These are phyloP conservation scores for Xylaria sp. DNA, from an alignment of 495 filamentous ascomycete genomes.

Conservation along the genomic window DNA sequence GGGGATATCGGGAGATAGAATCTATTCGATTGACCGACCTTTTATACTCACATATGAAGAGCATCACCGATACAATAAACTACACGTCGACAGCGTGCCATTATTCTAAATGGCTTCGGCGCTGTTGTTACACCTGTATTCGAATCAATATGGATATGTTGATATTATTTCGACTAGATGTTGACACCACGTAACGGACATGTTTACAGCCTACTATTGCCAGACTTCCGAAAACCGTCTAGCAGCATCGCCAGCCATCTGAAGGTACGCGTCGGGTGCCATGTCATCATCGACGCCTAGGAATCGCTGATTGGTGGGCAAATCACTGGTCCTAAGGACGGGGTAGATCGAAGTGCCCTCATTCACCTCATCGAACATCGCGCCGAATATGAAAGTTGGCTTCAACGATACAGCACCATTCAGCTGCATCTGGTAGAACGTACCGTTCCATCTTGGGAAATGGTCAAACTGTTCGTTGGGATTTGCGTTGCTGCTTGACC, in stretches of 20 bases:
- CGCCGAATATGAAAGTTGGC: constrained; percentile 42
- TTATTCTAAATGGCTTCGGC: neutral
- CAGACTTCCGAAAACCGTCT: constrained; percentile 23
- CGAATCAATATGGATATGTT: neutral
- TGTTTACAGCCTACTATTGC: constrained; percentile 20
- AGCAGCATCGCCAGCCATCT: constrained; percentile 32
- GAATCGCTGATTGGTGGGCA: constrained; percentile 42
- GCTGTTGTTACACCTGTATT: neutral
- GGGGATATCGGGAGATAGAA: neutral
- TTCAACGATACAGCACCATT: constrained; percentile 38
- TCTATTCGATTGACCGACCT: neutral
- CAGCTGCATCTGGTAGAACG: constrained; percentile 42
- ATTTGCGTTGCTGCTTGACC: constrained; percentile 37
- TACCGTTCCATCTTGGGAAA: constrained; percentile 42
- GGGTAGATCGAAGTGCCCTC: constrained; percentile 40
- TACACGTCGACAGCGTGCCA: neutral
- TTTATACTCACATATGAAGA: neutral
- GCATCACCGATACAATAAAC: neutral
- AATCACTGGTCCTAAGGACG: constrained; percentile 32
- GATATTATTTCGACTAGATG: neutral
- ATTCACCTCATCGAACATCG: constrained; percentile 46
- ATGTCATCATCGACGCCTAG: constrained; percentile 42
- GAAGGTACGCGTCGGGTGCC: constrained; percentile 43
- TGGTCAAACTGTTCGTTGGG: constrained; percentile 34
- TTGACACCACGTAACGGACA: neutral